phyloP scores from a whole-genome alignment of 306 rosid genomes.

The Prunus armeniaca region DNA sequence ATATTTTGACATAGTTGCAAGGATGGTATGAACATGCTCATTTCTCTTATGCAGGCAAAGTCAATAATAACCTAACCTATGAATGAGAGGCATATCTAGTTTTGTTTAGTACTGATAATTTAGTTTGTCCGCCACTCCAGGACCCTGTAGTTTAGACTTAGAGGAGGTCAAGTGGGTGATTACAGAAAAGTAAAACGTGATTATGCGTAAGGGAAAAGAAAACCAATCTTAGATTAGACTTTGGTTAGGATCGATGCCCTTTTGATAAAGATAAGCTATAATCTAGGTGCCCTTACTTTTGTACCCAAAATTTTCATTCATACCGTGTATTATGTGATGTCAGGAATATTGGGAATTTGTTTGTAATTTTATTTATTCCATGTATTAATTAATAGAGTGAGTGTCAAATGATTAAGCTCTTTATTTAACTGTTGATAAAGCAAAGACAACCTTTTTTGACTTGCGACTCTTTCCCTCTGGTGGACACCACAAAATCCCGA shows the following conservation, averaged over 20 bases:
- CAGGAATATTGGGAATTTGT: too few species aligned
- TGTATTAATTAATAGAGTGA: background rate
- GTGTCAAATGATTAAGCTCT: background rate
- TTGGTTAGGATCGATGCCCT: conserved; percentile 11
- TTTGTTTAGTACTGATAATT: background rate
- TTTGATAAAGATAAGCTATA: background rate
- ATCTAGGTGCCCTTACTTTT: background rate
- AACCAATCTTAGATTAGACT: background rate
- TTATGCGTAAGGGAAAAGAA: conserved; percentile 12
- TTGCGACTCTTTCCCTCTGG: background rate
- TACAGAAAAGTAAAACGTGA: conserved; percentile 9
- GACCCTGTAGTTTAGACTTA: background rate
- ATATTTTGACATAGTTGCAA: too few species aligned
- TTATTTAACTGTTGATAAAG: background rate
- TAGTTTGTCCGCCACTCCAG: conserved; percentile 25
- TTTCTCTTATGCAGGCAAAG: background rate
- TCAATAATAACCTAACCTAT: background rate
- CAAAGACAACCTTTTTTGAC: background rate
- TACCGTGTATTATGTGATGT: background rate
- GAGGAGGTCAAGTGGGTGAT: conserved; percentile 21
- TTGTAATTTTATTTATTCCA: too few species aligned
- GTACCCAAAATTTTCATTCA: background rate
- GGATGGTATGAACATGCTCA: background rate
- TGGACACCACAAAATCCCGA: background rate
- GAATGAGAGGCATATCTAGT: background rate